Evolutionary conservation across 148 eudicot genomes (phyloP).

Genomic region (Chenopodium formosanum): DNA sequence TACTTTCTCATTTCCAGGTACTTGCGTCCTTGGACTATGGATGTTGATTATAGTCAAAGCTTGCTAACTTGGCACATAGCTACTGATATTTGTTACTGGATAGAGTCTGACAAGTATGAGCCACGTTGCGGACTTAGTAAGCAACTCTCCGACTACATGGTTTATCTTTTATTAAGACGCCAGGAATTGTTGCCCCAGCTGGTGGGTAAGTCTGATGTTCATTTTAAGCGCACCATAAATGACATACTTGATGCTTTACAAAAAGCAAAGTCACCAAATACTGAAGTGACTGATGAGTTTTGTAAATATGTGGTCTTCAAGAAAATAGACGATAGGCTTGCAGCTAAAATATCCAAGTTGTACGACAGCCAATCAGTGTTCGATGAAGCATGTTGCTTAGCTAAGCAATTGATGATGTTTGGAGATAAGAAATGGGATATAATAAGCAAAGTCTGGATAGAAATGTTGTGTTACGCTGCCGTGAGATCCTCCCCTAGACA

Average conservation of each 20-base stretch:
- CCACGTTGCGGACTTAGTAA: not conserved
- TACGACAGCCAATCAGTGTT: constrained; percentile 32
- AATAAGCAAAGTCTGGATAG: constrained; percentile 38
- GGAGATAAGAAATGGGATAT: constrained; percentile 24
- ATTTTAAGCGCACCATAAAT: constrained; percentile 7
- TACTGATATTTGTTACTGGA: constrained; percentile 30
- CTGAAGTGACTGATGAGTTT: too few species aligned
- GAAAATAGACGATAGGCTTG: too few species aligned
- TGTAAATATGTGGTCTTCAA: too few species aligned
- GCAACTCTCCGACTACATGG: constrained; percentile 28
- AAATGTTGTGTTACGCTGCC: constrained; percentile 32
- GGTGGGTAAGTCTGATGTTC: constrained; percentile 17
- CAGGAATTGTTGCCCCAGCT: constrained; percentile 16
- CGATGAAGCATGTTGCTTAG: constrained; percentile 29
- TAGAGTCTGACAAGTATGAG: too few species aligned
- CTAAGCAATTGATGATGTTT: constrained; percentile 17
- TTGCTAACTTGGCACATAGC: constrained; percentile 17
- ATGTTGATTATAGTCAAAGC: not conserved
- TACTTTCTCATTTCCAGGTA: too few species aligned
- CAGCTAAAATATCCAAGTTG: constrained; percentile 8
- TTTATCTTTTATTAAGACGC: constrained; percentile 25
- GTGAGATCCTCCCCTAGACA: constrained; percentile 1
- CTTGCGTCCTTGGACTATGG: too few species aligned
- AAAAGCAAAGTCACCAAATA: too few species aligned
- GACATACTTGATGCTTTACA: not conserved